Base-by-base conservation (phyloP, 345 rosid genomes). In the Raphanus sativus region DNA sequence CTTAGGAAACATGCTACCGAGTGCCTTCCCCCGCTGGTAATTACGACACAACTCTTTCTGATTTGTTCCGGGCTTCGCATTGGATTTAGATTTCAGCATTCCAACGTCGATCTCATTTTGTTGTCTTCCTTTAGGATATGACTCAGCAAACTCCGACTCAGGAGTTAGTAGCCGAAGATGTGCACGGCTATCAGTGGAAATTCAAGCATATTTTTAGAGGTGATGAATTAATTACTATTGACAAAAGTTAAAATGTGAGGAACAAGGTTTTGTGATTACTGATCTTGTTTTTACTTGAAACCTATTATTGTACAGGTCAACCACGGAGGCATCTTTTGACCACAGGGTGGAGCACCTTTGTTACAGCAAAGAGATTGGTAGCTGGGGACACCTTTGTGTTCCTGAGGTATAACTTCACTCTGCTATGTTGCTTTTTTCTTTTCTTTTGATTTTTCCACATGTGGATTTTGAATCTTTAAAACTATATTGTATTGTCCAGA, bases 281-380 rank as follows among this genome's bases (percentile, higher is more conserved):
- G 33, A 78, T 71, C 56, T 10, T 59, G 45, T 11, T 59, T 50
- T 66, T n/a, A 33, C 77, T 45, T 70, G 50, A 67, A 50, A 40
- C 32, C 60, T 16, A 45, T 55, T 80, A 45, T 55, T 80, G 45
- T 77, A 82, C 77, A 94, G 98, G 98, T 63, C 98, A 92, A 75
- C 98, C 98, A 13, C 85, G 94, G 75, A 89, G 99, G 78, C 99
- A 95, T 81, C 83, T 92, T 76, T 88, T 95, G 67, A 92, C 97
- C 9, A 92, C 99, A 0, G 99, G 98, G 38, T 95, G 98, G 99
- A 95, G 98, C 81, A 88, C 96, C 8, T 95, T 92, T 80, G 97
- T 95, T 48, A 83, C 97, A 71, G 89, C 97, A 8, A 95, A 92
- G 85, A 87, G 91, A 87, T 82, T 95, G 75, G 91, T 86, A 59